Evolutionary conservation across 495 filamentous ascomycete genomes (phyloP).

Genomic region (Trichocladium uniseriatum): DNA sequence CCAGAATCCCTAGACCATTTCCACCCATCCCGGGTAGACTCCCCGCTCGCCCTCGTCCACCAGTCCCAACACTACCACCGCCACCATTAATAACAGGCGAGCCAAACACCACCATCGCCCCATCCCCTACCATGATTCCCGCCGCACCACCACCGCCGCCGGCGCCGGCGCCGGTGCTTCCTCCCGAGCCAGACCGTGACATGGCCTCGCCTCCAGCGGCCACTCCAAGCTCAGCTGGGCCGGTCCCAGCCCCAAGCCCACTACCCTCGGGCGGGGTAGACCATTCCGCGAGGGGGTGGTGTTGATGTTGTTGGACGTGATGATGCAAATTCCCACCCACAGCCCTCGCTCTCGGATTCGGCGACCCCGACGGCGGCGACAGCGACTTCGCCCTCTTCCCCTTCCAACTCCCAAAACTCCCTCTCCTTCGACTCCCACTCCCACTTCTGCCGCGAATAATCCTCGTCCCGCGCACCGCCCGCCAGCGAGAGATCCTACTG

Average conservation of each 20-base stretch:
- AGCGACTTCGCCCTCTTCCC: no score
- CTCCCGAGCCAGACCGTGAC: constrained; percentile 19
- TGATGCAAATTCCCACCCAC: no score
- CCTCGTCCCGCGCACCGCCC: no score
- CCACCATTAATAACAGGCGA: not conserved
- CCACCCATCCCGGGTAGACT: not conserved
- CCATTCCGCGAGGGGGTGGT: not conserved
- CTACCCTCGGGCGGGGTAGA: no score
- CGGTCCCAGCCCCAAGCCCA: no score
- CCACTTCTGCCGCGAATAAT: no score
- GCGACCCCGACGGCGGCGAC: no score
- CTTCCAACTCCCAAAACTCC: no score
- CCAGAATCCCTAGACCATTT: not conserved
- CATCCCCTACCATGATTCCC: constrained; percentile 22
- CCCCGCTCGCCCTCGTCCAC: not conserved
- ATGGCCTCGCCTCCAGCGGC: constrained; percentile 17
- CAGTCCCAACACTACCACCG: not conserved
- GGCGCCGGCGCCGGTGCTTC: not conserved
- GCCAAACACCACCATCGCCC: constrained; percentile 28
- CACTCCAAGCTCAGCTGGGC: not conserved
- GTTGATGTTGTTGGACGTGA: not conserved
- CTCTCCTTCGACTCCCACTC: no score
- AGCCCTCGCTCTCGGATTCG: no score
- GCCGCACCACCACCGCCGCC: not conserved
- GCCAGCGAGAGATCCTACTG: no score